Evolutionary conservation across 345 rosid genomes (phyloP), one percentile per base, ranked within the genome.

Genomic region (Corchorus capsularis): DNA sequence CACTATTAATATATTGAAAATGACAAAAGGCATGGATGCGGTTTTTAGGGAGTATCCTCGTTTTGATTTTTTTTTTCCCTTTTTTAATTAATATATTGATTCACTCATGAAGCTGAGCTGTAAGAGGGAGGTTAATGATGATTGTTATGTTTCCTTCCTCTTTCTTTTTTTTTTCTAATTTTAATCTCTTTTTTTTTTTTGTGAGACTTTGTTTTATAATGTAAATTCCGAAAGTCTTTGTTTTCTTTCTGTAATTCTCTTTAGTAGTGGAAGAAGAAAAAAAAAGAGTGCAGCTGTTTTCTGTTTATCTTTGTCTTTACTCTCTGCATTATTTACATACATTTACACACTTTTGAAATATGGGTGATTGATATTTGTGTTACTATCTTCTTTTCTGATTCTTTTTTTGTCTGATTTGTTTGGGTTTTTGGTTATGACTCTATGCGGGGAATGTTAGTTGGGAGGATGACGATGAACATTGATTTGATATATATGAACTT

Each of bases 41-140:
- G 78, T 82, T 87, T 87, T 87, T 84, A 81, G 79, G 89, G 82
- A 70, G 89, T 85, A 82, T 89, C 89, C 93, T 89, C 72, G 81
- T 64, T 80, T 74, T 69, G 79, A 74, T 72, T 77, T 79, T 75
- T 73, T 13, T 69, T 64, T 67, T 20, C 41, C 34, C 59, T 57
- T 66, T 62, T 35, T 49, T 35, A 13, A 34, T 57, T 55, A 52
- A 15, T 64, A 60, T 77, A 62, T 73, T 76, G 67, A 74, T 78
- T 79, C 59, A 63, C 69, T 82, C 79, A 7, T 69, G 86, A 73
- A 69, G 78, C 66, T 73, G 75, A 69, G 83, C 20, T 72, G 82
- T 67, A 66, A 69, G 83, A 74, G 78, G 67, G 78, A 59, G 64
- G 63, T 43, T 68, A 27, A 27, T 74, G 82, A 77, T 72, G 78